A percentile compares a stretch with the other conserved stretches of the same genome.
phyloP scores from a whole-genome alignment of 225 moss, liverwort and hornwort species.

The Polytrichum commune region DNA sequence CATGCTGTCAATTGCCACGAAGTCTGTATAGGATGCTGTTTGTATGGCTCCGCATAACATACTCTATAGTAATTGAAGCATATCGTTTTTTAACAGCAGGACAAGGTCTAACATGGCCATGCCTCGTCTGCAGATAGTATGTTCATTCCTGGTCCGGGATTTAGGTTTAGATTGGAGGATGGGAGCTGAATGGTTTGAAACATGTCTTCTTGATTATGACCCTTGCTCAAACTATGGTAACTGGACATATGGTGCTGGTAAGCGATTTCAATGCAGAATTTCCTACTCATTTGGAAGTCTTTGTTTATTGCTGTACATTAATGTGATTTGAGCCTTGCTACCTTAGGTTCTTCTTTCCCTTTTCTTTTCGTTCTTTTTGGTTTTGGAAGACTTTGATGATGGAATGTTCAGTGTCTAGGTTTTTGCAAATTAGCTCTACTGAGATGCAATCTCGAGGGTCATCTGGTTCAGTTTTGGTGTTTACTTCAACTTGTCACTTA shows the following conservation, averaged over 20 bases:
- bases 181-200: constrained; percentile 98
- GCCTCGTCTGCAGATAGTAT: constrained; percentile 69
- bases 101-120: too few species aligned
- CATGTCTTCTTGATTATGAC: constrained; percentile 91
- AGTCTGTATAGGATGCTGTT: too few species aligned
- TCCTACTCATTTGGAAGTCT: too few species aligned
- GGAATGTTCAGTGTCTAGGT: too few species aligned
- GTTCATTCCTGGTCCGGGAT: constrained; percentile 91
- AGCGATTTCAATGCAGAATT: not conserved
- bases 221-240: constrained; percentile 99
- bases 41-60: too few species aligned
- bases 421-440: not conserved
- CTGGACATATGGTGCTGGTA: constrained; percentile 97
- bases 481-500: too few species aligned
- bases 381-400: not conserved
- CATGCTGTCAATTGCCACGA: not conserved
- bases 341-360: too few species aligned
- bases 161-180: constrained; percentile 97
- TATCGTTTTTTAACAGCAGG: too few species aligned
- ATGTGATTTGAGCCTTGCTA: too few species aligned
- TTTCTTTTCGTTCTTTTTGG: not conserved
- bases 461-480: not conserved
- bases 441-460: not conserved
- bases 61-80: too few species aligned
- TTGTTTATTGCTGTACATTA: too few species aligned